These are phyloP conservation scores for Vanrija sp. DNA, from an alignment of 1,284 basidiomycete genomes.

Conservation along the genomic window DNA sequence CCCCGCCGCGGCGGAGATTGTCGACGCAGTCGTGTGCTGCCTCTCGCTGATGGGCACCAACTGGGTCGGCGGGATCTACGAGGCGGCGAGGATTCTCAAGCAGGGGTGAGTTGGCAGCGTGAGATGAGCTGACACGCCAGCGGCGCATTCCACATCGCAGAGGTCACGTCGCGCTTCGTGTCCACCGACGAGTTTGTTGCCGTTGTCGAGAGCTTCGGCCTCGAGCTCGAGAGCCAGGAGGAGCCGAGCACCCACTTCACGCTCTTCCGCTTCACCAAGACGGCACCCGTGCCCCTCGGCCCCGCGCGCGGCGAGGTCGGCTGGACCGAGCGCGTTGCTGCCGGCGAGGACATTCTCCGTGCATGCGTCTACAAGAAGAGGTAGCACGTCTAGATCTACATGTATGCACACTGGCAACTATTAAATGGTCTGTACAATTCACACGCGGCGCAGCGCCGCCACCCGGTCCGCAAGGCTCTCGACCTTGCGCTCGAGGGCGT, in stretches of 20 bases:
- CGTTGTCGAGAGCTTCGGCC: slow-evolving; percentile 72
- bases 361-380: slow-evolving; percentile 97
- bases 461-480: slow-evolving; percentile 55
- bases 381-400: slow-evolving; percentile 48
- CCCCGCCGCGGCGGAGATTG: slow-evolving; percentile 54
- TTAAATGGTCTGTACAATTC: neutral
- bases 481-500: slow-evolving; percentile 64
- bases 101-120: slow-evolving; percentile 58
- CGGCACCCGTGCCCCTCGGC: slow-evolving; percentile 50
- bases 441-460: slow-evolving; percentile 5
- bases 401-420: neutral
- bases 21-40: slow-evolving; percentile 89
- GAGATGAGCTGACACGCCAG: slow-evolving; percentile 50
- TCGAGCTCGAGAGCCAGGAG: slow-evolving; percentile 49
- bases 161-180: slow-evolving; percentile 86
- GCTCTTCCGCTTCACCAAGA: slow-evolving; percentile 77
- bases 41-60: slow-evolving; percentile 96
- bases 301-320: slow-evolving; percentile 55
- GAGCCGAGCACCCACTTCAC: slow-evolving; percentile 82
- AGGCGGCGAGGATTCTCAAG: slow-evolving; percentile 82
- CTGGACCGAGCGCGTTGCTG: slow-evolving; percentile 61
- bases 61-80: slow-evolving; percentile 85
- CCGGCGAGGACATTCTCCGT: slow-evolving; percentile 66
- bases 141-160: slow-evolving; percentile 85
- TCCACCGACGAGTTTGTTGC: slow-evolving; percentile 70